Evolutionary conservation across 768 basidiomycete species (phyloP), one percentile per base, ranked within the genome.

Genomic region (Tylopilus plumbeoviolaceoides): DNA sequence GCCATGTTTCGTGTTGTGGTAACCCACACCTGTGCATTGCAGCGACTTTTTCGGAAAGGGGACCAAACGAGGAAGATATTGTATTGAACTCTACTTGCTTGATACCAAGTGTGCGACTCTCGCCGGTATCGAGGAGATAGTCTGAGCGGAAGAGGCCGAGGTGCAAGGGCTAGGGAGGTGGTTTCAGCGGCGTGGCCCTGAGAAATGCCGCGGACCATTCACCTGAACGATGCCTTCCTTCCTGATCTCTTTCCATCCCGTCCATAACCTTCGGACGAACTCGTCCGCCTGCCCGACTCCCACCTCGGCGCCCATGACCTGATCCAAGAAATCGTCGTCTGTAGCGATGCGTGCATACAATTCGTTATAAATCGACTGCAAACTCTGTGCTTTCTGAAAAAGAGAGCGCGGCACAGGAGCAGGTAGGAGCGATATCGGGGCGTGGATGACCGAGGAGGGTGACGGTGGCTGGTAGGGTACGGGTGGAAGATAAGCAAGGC

Each of bases 51-150:
- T 89, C 75, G 0, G 89, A 89, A 14, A 98, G 75, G 1, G 84
- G 64, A 0, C 93, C 95, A 67, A 98, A 95, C 1, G 93, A 94
- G 0, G 86, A 82, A 3, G 94, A 91, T 57, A 98, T 95, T 9
- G 95, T 97, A 66, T 99, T 99, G 73, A 98, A 97, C 68, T 99
- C 95, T 39, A 98, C 95, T 71, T 99, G 95, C 67, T 94, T 95
- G 57, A 99, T 70, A 7, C 72, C 69, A 14, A 75, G 62, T 14
- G 18, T 20, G 12, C 40, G 64, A 27, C 71, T 66, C 0, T 60
- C 58, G 2, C 75, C 75, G 8, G 75, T 69, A 59, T 99, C 92
- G 20, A 98, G 72, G 28, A 98, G 75, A 70, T 98, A 99, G 72
- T 99, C 95, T 10, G 94, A 97, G 50, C 95, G 79, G 72, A 95